Conservation (phyloP, 2,329 filamentous ascomycete genomes). For the Elsinoe australis region DNA sequence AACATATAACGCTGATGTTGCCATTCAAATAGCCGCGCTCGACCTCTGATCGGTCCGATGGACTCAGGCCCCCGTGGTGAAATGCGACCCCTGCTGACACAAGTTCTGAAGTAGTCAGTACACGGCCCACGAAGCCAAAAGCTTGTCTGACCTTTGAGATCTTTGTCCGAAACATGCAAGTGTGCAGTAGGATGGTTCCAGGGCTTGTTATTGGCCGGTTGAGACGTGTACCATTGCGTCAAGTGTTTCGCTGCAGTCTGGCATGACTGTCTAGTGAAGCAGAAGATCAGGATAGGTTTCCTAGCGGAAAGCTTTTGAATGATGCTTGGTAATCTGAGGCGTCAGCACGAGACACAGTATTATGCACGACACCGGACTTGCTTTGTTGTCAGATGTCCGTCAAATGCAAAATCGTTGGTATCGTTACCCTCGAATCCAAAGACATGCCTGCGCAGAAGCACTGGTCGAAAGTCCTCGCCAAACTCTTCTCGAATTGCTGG, state of each 20-base stretch:
- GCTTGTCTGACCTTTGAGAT: conserved; percentile 54
- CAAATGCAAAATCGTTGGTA: conserved; percentile 67
- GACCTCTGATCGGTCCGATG: conserved; percentile 55
- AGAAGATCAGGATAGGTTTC: conserved; percentile 77
- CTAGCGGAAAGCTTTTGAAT: conserved; percentile 56
- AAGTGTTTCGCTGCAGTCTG: conserved; percentile 60
- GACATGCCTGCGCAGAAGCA: conserved; percentile 67
- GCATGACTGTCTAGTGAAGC: conserved; percentile 65
- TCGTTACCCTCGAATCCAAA: conserved; percentile 57
- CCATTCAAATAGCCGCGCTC: conserved; percentile 63
- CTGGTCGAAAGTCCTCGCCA: conserved; percentile 71
- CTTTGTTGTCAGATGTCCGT: conserved; percentile 58
- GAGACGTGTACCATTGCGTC: conserved; percentile 56
- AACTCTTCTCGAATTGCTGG: conserved; percentile 64
- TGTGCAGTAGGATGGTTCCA: conserved; percentile 55
- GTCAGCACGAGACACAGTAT: neutral
- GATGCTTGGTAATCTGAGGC: conserved; percentile 53
- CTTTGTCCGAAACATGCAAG: conserved; percentile 49
- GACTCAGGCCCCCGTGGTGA: conserved; percentile 69
- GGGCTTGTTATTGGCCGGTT: conserved; percentile 44
- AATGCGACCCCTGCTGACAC: conserved; percentile 61
- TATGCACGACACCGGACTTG: conserved; percentile 26
- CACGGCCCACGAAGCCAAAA: too few relatives aligned
- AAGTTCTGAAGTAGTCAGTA: conserved; percentile 32
- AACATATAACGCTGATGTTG: conserved; percentile 73